These are phyloP conservation scores for Puya raimondii DNA, from an alignment of 176 grass and related monocot genomes.

Conservation along the genomic window DNA sequence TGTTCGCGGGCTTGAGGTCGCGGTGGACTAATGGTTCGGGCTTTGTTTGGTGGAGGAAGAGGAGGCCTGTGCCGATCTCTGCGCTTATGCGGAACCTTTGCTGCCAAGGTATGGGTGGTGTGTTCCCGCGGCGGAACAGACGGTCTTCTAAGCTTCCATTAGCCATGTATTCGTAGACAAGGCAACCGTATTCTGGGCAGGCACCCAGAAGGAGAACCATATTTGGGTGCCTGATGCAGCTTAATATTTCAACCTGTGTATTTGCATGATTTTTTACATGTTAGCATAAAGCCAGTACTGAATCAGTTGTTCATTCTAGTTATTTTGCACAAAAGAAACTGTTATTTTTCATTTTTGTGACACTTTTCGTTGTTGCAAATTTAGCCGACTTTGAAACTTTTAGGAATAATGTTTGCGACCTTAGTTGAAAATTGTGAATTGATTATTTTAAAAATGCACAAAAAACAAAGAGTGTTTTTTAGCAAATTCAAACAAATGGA, in stretches of 20 bases:
- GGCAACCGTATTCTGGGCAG: conserved; percentile 40
- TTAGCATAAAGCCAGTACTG: neutral
- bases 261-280: neutral
- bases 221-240: conserved; percentile 35
- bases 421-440: too few species aligned
- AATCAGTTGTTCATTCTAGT: too few species aligned
- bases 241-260: conserved; percentile 33
- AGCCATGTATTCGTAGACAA: conserved; percentile 42
- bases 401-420: too few species aligned
- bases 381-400: neutral
- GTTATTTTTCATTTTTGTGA: too few species aligned
- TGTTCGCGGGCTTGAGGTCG: conserved; percentile 39
- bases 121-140: conserved; percentile 26
- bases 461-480: too few species aligned
- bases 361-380: too few species aligned
- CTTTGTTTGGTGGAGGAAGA: conserved; percentile 39
- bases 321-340: too few species aligned
- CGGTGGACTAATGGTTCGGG: conserved; percentile 37
- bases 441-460: too few species aligned
- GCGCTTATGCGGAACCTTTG: conserved; percentile 35
- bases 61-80: conserved; percentile 36
- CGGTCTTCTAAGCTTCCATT: conserved; percentile 43
- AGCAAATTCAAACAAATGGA: too few species aligned
- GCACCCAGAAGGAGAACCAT: conserved; percentile 41
- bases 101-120: conserved; percentile 37